phyloP scores from a whole-genome alignment of 2,329 filamentous ascomycete genomes.

The Colletotrichum lini region DNA sequence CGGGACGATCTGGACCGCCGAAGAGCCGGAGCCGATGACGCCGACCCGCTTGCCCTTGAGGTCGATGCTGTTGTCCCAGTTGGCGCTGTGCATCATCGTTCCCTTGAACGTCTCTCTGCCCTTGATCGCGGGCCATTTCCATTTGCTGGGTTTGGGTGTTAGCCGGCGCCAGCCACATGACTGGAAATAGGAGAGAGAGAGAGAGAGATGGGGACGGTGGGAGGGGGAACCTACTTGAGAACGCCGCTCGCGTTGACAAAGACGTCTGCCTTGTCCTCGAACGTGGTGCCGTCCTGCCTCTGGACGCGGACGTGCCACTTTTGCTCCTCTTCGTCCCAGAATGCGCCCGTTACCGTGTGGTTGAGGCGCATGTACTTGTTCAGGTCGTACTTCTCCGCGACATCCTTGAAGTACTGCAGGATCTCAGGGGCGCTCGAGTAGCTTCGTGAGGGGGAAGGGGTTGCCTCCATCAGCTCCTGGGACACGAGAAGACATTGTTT shows the following conservation, averaged over 20 bases:
- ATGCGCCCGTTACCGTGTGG: slow-evolving; percentile 42
- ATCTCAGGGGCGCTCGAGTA: slow-evolving; percentile 46
- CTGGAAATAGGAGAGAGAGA: too few species aligned
- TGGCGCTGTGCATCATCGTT: slow-evolving; percentile 49
- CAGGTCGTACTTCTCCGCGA: slow-evolving; percentile 45
- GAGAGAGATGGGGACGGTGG: too few species aligned
- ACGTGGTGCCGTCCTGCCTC: slow-evolving; percentile 25
- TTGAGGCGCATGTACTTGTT: slow-evolving; percentile 44
- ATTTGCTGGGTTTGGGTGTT: slow-evolving; percentile 40
- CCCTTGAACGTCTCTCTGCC: slow-evolving; percentile 50
- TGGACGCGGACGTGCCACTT: slow-evolving; percentile 43
- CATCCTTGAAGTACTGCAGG: slow-evolving; percentile 45
- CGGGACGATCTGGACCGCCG: slow-evolving; percentile 52
- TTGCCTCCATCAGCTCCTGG: too few species aligned
- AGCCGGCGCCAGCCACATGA: background rate
- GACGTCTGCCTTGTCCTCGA: slow-evolving; percentile 44
- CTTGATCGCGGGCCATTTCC: slow-evolving; percentile 50
- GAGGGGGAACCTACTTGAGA: slow-evolving; percentile 57
- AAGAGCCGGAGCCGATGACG: slow-evolving; percentile 49
- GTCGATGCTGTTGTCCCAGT: slow-evolving; percentile 48
- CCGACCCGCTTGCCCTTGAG: slow-evolving; percentile 48
- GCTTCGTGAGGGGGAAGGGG: background rate
- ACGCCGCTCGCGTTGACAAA: slow-evolving; percentile 57
- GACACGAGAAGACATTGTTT: too few species aligned
- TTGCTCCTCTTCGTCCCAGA: slow-evolving; percentile 46